Evolutionary conservation across 257 asterid genomes (phyloP), one percentile per base, ranked within the genome.

Genomic region (Plantago elongata): DNA sequence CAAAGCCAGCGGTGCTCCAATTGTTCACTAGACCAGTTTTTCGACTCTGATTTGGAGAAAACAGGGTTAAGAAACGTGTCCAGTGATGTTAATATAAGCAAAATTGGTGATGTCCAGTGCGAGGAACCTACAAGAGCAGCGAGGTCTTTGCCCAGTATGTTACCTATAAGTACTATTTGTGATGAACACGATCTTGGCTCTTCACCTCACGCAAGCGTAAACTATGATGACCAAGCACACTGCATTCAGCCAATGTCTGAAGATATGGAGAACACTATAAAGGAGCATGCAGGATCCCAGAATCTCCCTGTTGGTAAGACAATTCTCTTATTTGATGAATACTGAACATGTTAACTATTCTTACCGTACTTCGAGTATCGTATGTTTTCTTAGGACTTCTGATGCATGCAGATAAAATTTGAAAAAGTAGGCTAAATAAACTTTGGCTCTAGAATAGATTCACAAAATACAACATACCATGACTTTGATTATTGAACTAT

Each of bases 81-180:
- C 9, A 83, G 85, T 65, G 88, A 76, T 58, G 66, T 70, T 60
- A 62, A 76, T 65, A 76, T 89, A 68, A 67, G 62, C 37, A 70
- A 73, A 61, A 49, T 52, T 47, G 70, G 60, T 30, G 52, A 57
- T 72, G 75, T 62, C 62, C 78, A 77, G 61, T 30, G 72, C 18
- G 69, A 76, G 66, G 77, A 64, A 58, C 68, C 68, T 43, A 29
- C 45, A 43, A 75, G 83, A 75, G 69, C 56, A 65, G 81, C 69
- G 44, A 83, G 75, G 72, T 92, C 99, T 51, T 83, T 89, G 72
- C 96, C 99, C 59, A 71, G 56, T 66, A 69, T 78, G 77, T 75
- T 67, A 54, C 62, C 78, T 52, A 68, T 63, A 18, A 60, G 67
- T 50, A 52, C 64, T 78, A 61, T 16, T 71, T 62, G 74, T 22